Evolutionary conservation across 805 yeast genomes (phyloP), one percentile per base, ranked within the genome.

Genomic region (Metschnikowia vanudenii): DNA sequence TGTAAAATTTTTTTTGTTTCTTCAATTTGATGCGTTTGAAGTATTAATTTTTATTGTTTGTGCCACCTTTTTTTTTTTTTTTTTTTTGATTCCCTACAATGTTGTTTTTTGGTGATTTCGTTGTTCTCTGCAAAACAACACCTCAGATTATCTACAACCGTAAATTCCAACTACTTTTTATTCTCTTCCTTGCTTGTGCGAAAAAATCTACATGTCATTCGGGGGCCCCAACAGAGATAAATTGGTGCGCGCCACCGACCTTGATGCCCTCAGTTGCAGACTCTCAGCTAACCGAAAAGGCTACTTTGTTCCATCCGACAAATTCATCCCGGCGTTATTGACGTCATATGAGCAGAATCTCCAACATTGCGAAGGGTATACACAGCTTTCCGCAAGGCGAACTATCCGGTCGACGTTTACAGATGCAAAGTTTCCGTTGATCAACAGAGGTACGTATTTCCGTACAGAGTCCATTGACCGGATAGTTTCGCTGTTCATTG

Each of bases 231-330:
- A 65, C 47, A 63, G 62, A 44, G 81, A 77, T 50, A 67, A 71
- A 45, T 64, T 72, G 14, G 68, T 82, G 11, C 71, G 80, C 43
- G 71, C 76, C 10, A 85, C 92, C 0, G 92, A 85, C 53, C 69
- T 75, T 48, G 90, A 84, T 62, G 91, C 91, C 0, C 60, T 85
- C n/a, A 75, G 86, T 12, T 81, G 88, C 53, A 73, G 88, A 19
- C 53, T 68, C 39, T 78, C 81, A 29, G 80, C 84, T n/a, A 71
- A 67, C 40, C 37, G 64, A 5, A 74, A 70, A 45, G 66, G 71
- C 0, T 84, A 85, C 54, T 58, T 81, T 29, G 61, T 65, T 29
- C 68, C 69, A 1, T 48, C 53, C 0, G 84, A 72, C 56, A 57
- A 56, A 12, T 68, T 60, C 47, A 60, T 72, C n/a, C 56, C 60